Percentiles rank a stretch among this genome's conserved stretches.
Conservation (phyloP, 257 asterid species). For the Solanum bulbocastanum region DNA sequence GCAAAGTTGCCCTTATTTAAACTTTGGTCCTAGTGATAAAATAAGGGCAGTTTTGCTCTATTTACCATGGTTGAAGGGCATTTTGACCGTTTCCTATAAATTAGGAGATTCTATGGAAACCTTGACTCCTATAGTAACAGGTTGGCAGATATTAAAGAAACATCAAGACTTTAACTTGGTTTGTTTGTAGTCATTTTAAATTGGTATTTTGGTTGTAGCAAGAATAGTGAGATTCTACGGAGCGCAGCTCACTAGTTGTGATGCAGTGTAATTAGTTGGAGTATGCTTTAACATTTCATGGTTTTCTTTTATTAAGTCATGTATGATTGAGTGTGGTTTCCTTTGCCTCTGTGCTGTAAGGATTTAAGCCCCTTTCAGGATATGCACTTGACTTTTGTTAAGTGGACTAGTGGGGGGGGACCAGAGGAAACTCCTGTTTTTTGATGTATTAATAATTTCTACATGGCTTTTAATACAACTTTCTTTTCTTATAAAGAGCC, state of each 20-base stretch:
- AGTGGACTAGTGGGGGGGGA: neutral
- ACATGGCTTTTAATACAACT: neutral
- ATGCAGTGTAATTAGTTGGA: neutral
- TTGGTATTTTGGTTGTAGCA: neutral
- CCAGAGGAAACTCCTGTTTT: neutral
- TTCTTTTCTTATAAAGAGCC: neutral
- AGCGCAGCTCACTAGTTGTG: neutral
- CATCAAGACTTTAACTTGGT: neutral
- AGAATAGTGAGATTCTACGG: neutral
- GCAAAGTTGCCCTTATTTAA: neutral
- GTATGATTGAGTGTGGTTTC: neutral
- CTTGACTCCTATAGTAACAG: neutral
- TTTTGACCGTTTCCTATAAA: neutral
- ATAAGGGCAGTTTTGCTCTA: neutral
- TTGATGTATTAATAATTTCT: neutral
- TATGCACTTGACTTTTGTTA: neutral
- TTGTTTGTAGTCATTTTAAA: neutral
- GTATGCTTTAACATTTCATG: neutral
- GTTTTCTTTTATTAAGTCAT: neutral
- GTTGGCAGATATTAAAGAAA: neutral
- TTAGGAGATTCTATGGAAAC: neutral
- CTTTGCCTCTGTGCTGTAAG: neutral
- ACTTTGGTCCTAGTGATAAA: neutral
- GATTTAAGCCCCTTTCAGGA: neutral
- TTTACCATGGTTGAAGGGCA: neutral